Conservation (phyloP, 305 asterid species). For the Vinca major region DNA sequence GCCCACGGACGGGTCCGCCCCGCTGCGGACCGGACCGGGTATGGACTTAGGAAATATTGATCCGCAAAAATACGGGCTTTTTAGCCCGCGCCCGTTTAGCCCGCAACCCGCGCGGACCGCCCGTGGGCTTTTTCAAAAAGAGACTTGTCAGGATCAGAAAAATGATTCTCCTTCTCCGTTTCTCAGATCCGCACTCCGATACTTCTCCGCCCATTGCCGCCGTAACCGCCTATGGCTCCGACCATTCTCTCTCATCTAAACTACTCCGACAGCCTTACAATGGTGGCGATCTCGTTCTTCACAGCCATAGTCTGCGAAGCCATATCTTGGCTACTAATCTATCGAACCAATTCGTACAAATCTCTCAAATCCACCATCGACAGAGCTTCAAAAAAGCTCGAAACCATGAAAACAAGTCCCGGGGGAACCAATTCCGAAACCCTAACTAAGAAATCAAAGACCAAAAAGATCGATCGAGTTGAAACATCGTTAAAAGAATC, state of each 20-base stretch:
- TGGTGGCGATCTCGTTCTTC: slow-evolving; percentile 62
- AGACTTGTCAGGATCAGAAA: too few species aligned
- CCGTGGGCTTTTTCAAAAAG: too few species aligned
- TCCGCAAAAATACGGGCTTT: too few species aligned
- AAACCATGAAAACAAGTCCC: slow-evolving; percentile 62
- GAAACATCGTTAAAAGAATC: slow-evolving; percentile 86
- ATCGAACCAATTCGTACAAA: slow-evolving; percentile 86
- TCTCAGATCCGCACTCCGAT: neutral
- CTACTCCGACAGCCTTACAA: slow-evolving; percentile 74
- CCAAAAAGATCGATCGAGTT: slow-evolving; percentile 79
- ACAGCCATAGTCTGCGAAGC: slow-evolving; percentile 84
- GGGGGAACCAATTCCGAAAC: slow-evolving; percentile 22
- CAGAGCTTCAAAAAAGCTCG: slow-evolving; percentile 91
- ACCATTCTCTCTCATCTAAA: slow-evolving; percentile 33
- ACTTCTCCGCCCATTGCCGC: neutral
- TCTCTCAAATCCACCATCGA: slow-evolving; percentile 89
- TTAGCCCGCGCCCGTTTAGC: too few species aligned
- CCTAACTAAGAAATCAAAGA: slow-evolving; percentile 41
- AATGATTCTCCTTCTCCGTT: neutral
- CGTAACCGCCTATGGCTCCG: slow-evolving; percentile 44
- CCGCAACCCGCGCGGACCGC: too few species aligned
- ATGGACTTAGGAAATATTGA: too few species aligned
- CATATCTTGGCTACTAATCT: slow-evolving; percentile 84
- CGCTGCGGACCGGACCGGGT: too few species aligned
- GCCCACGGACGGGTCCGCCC: too few species aligned